These are phyloP conservation scores for Yamadazyma jaroonii DNA, from an alignment of 1,139 yeast species.

Conservation along the genomic window DNA sequence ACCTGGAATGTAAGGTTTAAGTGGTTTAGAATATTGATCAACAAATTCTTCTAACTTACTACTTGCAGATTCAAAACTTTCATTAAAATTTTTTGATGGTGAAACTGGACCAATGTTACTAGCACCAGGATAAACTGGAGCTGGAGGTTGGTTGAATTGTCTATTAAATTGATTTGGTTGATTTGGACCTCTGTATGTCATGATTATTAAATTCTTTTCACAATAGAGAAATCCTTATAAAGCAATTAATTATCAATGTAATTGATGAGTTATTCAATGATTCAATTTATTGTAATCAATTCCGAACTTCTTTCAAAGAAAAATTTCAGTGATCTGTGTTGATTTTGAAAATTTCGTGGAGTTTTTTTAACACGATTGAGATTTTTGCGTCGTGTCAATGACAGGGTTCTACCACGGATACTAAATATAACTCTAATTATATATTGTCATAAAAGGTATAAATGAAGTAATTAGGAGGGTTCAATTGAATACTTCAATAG, in stretches of 20 bases:
- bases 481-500: no score
- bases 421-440: no score
- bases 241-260: no score
- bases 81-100: conserved; percentile 23
- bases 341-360: conserved; percentile 3
- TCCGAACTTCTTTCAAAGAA: background rate
- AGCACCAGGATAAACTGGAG: conserved; percentile 7
- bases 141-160: conserved; percentile 19
- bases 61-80: conserved; percentile 46
- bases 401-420: conserved; percentile 1
- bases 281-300: background rate
- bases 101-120: conserved; percentile 26
- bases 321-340: conserved; percentile 3
- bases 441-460: no score
- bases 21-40: conserved; percentile 45
- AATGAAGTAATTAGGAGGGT: no score
- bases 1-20: conserved; percentile 77
- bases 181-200: conserved; percentile 35
- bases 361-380: conserved; percentile 4
- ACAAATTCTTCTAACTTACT: conserved; percentile 45
- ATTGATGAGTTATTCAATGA: background rate
- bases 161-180: conserved; percentile 25
- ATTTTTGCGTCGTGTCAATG: conserved; percentile 2
- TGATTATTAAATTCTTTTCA: conserved; percentile 8
- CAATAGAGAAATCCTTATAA: no score